Evolutionary conservation across 2,329 filamentous ascomycete species (phyloP), one percentile per base, ranked within the genome.

Genomic region (Sporothrix curviconia): DNA sequence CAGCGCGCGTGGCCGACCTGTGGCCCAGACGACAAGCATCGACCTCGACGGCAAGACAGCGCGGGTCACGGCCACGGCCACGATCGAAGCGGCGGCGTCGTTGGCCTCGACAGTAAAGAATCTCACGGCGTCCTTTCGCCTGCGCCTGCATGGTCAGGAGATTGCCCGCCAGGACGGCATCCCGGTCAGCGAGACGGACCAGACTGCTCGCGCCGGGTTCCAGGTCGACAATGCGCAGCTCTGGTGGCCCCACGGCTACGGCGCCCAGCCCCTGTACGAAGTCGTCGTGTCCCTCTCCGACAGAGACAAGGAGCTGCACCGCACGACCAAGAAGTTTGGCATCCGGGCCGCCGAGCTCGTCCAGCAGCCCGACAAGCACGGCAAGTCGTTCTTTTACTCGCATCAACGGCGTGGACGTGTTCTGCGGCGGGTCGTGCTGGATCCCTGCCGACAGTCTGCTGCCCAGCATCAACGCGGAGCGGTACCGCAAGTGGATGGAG

Each of bases 361-460:
- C 19, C 82, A 87, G 65, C 71, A 74, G 11, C 71, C 77, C 32
- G 82, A 78, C 1, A 81, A 86, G 56, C 80, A 86, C 4, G 89
- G 89, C 22, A 89, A 84, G 28, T 86, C 81, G 4, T 92, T 92
- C 74, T 90, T 86, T 74, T 92, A 82, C 94, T 70, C 76, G 83
- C 62, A 74, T 94, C 68, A 92, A 94, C 70, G 84, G 84, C 50
- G 77, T 89, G 11, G 85, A 88, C 25, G 75, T 92, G 1, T 92
- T 90, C 70, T 90, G 87, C 59, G 88, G 88, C 19, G 89, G 89
- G n/a, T 90, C 86, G 63, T 82, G 92, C 69, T 92, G 89, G 89
- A 92, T 92, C 60, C 89, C 89, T 0, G 88, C 87, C 1, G 89
- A 92, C 66, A 90, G 82, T 65, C 91, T 92, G 66, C 80, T 89